phyloP scores from a whole-genome alignment of 1,284 basidiomycete genomes.

The Heterobasidion annosum region DNA sequence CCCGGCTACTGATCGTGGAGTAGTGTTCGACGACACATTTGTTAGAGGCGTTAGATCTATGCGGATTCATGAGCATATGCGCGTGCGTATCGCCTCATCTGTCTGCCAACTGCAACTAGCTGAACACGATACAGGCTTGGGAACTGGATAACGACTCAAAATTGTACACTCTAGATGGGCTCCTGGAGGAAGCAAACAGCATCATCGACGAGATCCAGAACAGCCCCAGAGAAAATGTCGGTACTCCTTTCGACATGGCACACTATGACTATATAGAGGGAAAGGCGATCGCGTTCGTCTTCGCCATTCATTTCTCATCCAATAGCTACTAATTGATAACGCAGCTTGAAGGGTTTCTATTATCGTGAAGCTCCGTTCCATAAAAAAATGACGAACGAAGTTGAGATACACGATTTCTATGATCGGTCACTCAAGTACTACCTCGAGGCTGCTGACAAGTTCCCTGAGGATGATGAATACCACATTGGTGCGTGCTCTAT shows the following conservation, averaged over 20 bases:
- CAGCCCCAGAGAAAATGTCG: not conserved
- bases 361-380: not conserved
- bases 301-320: not conserved
- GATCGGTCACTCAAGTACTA: conserved; percentile 14
- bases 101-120: not conserved
- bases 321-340: not conserved
- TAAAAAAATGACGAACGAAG: not conserved
- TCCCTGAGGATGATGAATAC: conserved; percentile 20
- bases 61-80: conserved; percentile 4
- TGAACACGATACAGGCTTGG: not conserved
- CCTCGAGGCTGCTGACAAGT: conserved; percentile 14
- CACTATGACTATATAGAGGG: conserved; percentile 1
- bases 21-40: conserved; percentile 4
- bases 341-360: not conserved
- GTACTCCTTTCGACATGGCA: conserved; percentile 1
- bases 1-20: conserved; percentile 4
- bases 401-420: not conserved
- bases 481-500: conserved; percentile 14
- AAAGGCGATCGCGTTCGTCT: conserved; percentile 3
- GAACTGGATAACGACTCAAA: not conserved
- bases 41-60: conserved; percentile 1
- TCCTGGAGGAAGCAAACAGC: conserved; percentile 1
- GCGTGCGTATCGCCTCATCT: not conserved
- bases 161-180: conserved; percentile 1
- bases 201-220: not conserved